Conservation (phyloP, 768 basidiomycete genomes). For the Lactarius hatsudake region DNA sequence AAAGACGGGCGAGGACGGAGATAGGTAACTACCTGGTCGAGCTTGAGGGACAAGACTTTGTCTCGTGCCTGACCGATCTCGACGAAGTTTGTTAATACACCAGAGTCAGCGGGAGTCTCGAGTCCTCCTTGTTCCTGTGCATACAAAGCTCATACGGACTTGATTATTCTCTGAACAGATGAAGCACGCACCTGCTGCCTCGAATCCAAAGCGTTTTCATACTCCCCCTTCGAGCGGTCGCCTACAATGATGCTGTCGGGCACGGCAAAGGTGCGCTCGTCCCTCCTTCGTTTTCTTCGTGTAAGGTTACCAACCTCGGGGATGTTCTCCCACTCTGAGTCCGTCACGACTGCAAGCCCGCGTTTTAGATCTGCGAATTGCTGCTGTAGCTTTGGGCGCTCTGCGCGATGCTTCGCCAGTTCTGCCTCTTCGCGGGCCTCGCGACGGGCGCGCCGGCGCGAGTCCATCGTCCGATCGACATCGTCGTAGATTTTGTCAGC, state of each 20-base stretch:
- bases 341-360: conserved; percentile 79
- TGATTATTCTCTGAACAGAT: neutral
- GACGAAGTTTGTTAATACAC: conserved; percentile 86
- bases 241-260: conserved; percentile 93
- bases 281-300: conserved; percentile 81
- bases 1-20: neutral
- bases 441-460: conserved; percentile 71
- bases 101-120: conserved; percentile 77
- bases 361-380: conserved; percentile 96
- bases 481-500: conserved; percentile 92
- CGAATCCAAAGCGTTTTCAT: conserved; percentile 73
- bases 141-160: conserved; percentile 11
- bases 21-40: conserved; percentile 70
- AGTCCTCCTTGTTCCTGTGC: conserved; percentile 58
- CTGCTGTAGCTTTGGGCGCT: conserved; percentile 92
- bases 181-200: conserved; percentile 66
- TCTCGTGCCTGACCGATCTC: conserved; percentile 97
- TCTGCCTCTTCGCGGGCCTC: conserved; percentile 77
- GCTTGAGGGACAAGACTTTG: conserved; percentile 87
- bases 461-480: conserved; percentile 92
- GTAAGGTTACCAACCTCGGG: conserved; percentile 97
- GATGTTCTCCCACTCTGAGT: conserved; percentile 90
- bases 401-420: conserved; percentile 72
- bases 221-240: conserved; percentile 69
- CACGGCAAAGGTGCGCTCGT: conserved; percentile 85